Evolutionary conservation across 768 basidiomycete genomes (phyloP), one percentile per base, ranked within the genome.

Genomic region (Naganishia friedmannii): DNA sequence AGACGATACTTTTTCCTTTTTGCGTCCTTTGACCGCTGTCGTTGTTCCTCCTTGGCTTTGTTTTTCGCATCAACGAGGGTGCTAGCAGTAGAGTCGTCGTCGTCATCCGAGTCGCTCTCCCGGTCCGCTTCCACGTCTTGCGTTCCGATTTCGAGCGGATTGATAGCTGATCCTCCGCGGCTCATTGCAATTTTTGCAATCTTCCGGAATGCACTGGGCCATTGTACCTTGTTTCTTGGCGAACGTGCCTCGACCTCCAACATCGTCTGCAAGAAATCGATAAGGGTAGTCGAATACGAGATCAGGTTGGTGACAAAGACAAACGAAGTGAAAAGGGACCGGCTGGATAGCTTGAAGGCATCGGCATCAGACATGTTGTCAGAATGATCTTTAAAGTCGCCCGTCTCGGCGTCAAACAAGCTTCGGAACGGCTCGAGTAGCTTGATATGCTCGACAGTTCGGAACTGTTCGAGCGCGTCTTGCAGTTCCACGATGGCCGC

Each of bases 251-350:
- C 80, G 0, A 83, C 82, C n/a, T 76, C 77, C 28, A 79, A 73
- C 17, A 86, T 76, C 0, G 76, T 70, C 57, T 83, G 82, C 54
- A 84, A 74, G 37, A 85, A 77, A 1, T 73, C 73, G 26, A 83
- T 70, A 54, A 85, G 74, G 0, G 79, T 80, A 29, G 83, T 77
- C 54, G 80, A 78, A 48, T 83, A 83, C 51, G 79, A 74, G 23
- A 84, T 73, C 26, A 87, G 75, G 72, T 83, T 84, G 55, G 84
- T 78, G 21, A 83, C 82, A 72, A 86, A 86, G 29, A 86, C 85
- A 75, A 85, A 85, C 57, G 85, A 81, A 34, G 85, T 70, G 76
- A 85, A 85, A 13, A 88, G 82, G n/a, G 83, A 79, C 37, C 78
- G 71, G 6, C 78, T 71, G 23, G 70, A 71, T 31, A 60, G 34